Evolutionary conservation across 192 early-diverging fungal species (phyloP).

Genomic region (Spinellus fusiger): DNA sequence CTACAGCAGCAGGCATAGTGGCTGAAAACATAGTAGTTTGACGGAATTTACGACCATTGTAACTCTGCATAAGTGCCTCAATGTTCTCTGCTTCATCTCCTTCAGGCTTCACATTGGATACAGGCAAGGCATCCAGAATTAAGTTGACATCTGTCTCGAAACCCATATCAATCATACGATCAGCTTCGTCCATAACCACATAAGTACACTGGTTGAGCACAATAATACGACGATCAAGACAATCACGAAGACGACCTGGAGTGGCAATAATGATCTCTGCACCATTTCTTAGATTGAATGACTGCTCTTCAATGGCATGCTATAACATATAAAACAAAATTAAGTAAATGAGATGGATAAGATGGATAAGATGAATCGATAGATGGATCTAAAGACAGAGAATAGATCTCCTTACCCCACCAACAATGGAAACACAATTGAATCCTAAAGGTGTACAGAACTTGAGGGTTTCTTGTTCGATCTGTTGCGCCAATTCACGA

Average conservation of each 20-base stretch:
- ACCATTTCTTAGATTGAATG: conserved; percentile 83
- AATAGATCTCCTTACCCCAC: conserved; percentile 43
- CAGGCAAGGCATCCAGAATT: conserved; percentile 91
- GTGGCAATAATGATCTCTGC: conserved; percentile 98
- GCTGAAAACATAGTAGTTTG: conserved; percentile 99
- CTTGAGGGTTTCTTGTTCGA: conserved; percentile 89
- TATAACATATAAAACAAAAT: conserved; percentile 30
- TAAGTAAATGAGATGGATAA: not conserved
- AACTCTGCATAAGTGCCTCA: conserved; percentile 33
- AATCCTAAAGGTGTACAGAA: conserved; percentile 84
- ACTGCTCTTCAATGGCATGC: conserved; percentile 84
- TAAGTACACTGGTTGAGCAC: conserved; percentile 93
- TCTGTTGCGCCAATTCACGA: conserved; percentile 95
- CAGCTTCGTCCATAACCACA: conserved; percentile 99
- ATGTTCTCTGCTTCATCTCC: conserved; percentile 61
- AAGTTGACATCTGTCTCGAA: conserved; percentile 94
- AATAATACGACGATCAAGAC: conserved; percentile 81
- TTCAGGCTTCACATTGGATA: conserved; percentile 86
- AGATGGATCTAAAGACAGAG: not conserved
- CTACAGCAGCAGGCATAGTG: conserved; percentile 94
- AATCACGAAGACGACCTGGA: conserved; percentile 92
- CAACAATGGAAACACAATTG: conserved; percentile 78
- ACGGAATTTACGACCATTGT: conserved; percentile 52
- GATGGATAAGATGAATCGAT: not conserved
- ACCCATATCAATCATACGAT: conserved; percentile 92